Percentiles rank a stretch among this genome's conserved stretches.
These are phyloP conservation scores for Sporobolomyces phaffii DNA, from an alignment of 768 basidiomycete species.

Conservation along the genomic window DNA sequence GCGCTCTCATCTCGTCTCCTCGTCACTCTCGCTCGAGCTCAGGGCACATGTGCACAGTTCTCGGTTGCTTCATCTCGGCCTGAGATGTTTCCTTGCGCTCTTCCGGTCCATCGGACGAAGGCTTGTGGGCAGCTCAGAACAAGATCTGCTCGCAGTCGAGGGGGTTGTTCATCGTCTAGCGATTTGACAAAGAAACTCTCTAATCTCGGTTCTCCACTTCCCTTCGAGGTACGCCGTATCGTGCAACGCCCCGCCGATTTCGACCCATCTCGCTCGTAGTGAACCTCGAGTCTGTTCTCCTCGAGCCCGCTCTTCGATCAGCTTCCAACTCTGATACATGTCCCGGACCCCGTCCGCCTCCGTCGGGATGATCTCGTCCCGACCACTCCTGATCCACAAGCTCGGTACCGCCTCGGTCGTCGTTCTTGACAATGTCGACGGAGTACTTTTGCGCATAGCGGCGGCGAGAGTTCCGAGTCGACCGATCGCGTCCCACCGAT, in stretches of 20 bases:
- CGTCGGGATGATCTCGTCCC: slow-evolving; percentile 53
- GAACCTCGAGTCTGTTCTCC: not conserved
- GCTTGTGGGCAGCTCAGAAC: too few species aligned
- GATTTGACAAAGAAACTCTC: slow-evolving; percentile 44
- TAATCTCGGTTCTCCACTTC: slow-evolving; percentile 27
- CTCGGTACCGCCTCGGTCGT: slow-evolving; percentile 40
- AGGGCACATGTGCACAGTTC: too few species aligned
- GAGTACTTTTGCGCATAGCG: too few species aligned
- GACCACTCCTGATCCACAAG: slow-evolving; percentile 50
- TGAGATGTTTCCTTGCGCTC: too few species aligned
- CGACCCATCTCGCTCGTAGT: slow-evolving; percentile 39
- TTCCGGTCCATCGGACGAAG: too few species aligned
- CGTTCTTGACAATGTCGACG: too few species aligned
- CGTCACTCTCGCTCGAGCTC: too few species aligned
- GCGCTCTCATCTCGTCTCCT: too few species aligned
- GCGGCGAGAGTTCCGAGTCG: slow-evolving; percentile 40
- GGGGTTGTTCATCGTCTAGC: slow-evolving; percentile 24
- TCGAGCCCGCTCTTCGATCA: not conserved
- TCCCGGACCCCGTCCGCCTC: slow-evolving; percentile 33
- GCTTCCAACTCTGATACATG: slow-evolving; percentile 18
- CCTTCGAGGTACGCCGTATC: slow-evolving; percentile 48
- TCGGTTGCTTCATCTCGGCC: too few species aligned
- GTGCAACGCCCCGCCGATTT: slow-evolving; percentile 47
- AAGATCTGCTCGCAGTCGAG: too few species aligned
- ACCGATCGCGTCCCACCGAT: slow-evolving; percentile 52